Percentiles rank a stretch among this genome's conserved stretches.
phyloP scores from a whole-genome alignment of 768 basidiomycete genomes.

The Termitomyces sp. region DNA sequence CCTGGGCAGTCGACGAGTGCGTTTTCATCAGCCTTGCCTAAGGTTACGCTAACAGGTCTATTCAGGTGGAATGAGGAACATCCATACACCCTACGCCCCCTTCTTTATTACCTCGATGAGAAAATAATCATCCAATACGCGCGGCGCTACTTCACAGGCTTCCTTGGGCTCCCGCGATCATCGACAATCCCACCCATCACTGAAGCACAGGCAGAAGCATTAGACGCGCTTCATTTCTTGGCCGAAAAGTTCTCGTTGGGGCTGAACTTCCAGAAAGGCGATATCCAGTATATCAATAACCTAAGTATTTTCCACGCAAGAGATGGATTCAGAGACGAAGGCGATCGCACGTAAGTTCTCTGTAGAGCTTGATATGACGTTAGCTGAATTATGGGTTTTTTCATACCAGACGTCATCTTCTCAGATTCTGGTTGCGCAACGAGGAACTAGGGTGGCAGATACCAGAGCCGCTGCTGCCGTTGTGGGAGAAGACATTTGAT shows the following conservation, averaged over 20 bases:
- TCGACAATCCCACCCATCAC: conserved; percentile 44
- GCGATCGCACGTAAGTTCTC: conserved; percentile 36
- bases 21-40: not conserved
- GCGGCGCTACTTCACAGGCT: conserved; percentile 42
- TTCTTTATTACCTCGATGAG: conserved; percentile 38
- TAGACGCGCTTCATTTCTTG: conserved; percentile 44
- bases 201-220: conserved; percentile 47
- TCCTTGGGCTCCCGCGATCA: conserved; percentile 28
- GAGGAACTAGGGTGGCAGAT: conserved; percentile 17
- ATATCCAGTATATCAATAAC: conserved; percentile 50
- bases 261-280: conserved; percentile 47
- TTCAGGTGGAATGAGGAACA: conserved; percentile 35
- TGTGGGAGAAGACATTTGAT: conserved; percentile 18
- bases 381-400: not conserved
- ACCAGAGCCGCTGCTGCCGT: conserved; percentile 10
- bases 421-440: conserved; percentile 17
- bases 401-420: conserved; percentile 14
- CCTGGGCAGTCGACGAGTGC: conserved; percentile 43
- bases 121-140: conserved; percentile 47
- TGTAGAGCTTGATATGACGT: too few species aligned
- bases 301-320: conserved; percentile 43
- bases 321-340: conserved; percentile 41
- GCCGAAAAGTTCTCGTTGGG: conserved; percentile 42
- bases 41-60: not conserved
- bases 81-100: conserved; percentile 34